phyloP scores from a whole-genome alignment of 176 grass and related monocot genomes.

The Elaeis guineensis region DNA sequence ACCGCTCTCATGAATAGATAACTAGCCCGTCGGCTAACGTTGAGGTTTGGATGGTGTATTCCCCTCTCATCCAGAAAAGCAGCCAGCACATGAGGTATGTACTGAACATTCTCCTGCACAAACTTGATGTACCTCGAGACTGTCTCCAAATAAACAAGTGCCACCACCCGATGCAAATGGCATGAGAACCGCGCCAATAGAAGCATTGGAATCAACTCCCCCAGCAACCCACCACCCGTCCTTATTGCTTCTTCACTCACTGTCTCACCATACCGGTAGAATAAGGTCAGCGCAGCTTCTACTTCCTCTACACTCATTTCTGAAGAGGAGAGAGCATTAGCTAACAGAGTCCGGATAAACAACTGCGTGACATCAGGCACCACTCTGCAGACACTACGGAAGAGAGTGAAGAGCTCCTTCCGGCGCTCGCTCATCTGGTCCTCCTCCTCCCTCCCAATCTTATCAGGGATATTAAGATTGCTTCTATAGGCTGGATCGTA shows the following conservation, averaged over 20 bases:
- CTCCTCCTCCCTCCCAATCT: slow-evolving; percentile 87
- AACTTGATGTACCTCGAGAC: slow-evolving; percentile 87
- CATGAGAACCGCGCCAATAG: slow-evolving; percentile 67
- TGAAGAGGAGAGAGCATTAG: slow-evolving; percentile 44
- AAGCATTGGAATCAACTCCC: slow-evolving; percentile 76
- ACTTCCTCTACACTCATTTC: slow-evolving; percentile 73
- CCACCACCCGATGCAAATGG: slow-evolving; percentile 80
- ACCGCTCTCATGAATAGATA: slow-evolving; percentile 96
- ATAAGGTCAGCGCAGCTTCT: slow-evolving; percentile 73
- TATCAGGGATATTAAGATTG: slow-evolving; percentile 80
- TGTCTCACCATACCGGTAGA: slow-evolving; percentile 63
- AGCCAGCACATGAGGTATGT: slow-evolving; percentile 55
- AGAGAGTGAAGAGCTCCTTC: slow-evolving; percentile 71
- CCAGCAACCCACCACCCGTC: slow-evolving; percentile 44
- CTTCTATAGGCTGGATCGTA: slow-evolving; percentile 65
- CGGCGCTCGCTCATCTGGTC: slow-evolving; percentile 71
- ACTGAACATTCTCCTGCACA: slow-evolving; percentile 69
- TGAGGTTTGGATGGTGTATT: slow-evolving; percentile 69
- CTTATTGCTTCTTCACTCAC: slow-evolving; percentile 69
- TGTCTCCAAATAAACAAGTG: slow-evolving; percentile 77
- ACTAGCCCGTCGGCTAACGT: slow-evolving; percentile 68
- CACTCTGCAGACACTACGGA: slow-evolving; percentile 79
- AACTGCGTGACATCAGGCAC: slow-evolving; percentile 59
- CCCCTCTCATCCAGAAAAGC: slow-evolving; percentile 88
- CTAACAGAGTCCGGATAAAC: slow-evolving; percentile 64